These are phyloP conservation scores for Diaporthe citriasiana DNA, from an alignment of 2,329 filamentous ascomycete species.

Conservation along the genomic window DNA sequence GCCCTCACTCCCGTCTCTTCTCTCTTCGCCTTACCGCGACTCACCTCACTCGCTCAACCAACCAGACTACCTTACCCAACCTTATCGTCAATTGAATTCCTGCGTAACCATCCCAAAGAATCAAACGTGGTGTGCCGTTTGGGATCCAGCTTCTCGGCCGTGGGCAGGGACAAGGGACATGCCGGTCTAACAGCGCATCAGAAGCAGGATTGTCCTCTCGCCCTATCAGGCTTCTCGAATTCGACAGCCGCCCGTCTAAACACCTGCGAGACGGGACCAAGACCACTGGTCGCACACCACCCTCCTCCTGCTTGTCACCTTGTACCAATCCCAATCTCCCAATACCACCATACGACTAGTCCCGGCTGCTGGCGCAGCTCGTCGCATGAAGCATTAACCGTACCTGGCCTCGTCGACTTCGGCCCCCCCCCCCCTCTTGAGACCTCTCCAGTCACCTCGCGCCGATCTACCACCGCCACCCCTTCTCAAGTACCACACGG, in stretches of 20 bases:
- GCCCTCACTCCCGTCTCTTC: conserved; percentile 10
- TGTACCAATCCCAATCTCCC: conserved; percentile 32
- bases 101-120: not conserved
- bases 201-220: not conserved
- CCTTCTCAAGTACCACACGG: conserved; percentile 36
- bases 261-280: conserved; percentile 37
- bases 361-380: conserved; percentile 20
- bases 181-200: conserved; percentile 38
- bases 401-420: conserved; percentile 39
- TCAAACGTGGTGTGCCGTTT: not conserved
- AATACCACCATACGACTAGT: conserved; percentile 22
- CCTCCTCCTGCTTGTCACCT: conserved; percentile 18
- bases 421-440: conserved; percentile 36
- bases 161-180: conserved; percentile 30
- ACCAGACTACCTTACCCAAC: not conserved
- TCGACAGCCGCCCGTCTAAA: conserved; percentile 35
- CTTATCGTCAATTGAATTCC: conserved; percentile 17
- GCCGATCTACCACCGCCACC: conserved; percentile 38
- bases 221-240: conserved; percentile 31
- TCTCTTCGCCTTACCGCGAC: not conserved
- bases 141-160: conserved; percentile 23
- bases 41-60: not conserved
- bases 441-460: conserved; percentile 41
- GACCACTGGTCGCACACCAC: conserved; percentile 39
- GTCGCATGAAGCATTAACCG: conserved; percentile 40